Evolutionary conservation across 805 yeast genomes (phyloP).

Genomic region (Sugiyamaella qingdaonensis): DNA sequence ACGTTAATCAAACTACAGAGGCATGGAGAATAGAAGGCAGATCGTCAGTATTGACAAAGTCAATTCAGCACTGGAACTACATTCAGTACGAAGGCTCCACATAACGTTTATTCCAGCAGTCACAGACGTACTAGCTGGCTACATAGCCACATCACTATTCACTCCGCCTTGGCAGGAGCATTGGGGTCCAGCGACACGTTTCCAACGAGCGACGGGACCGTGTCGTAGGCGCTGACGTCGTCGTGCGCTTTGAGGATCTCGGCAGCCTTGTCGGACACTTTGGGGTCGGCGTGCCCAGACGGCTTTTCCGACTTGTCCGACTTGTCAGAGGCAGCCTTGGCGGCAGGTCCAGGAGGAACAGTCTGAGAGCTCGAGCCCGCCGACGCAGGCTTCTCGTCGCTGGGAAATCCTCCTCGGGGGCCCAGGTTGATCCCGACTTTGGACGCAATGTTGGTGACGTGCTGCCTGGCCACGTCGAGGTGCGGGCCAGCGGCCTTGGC

Average conservation of each 20-base stretch:
- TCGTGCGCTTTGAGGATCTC: constrained; percentile 16
- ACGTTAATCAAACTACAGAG: no score
- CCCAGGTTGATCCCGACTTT: constrained; percentile 24
- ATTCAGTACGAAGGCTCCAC: not conserved
- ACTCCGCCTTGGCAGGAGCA: constrained; percentile 5
- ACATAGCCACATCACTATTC: not conserved
- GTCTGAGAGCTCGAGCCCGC: constrained; percentile 18
- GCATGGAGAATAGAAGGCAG: no score
- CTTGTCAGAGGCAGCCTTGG: constrained; percentile 14
- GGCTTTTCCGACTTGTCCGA: constrained; percentile 5
- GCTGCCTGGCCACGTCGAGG: constrained; percentile 29
- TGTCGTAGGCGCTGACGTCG: constrained; percentile 23
- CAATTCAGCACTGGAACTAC: not conserved
- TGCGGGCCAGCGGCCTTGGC: constrained; percentile 35
- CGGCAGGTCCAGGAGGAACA: constrained; percentile 20
- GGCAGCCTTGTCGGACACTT: constrained; percentile 12
- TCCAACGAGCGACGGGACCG: constrained; percentile 33
- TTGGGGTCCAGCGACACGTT: constrained; percentile 20
- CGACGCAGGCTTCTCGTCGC: not conserved
- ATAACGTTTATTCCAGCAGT: not conserved
- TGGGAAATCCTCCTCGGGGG: constrained; percentile 34
- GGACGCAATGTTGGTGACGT: constrained; percentile 19
- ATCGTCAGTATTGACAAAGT: no score
- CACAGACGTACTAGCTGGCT: not conserved
- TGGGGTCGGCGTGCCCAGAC: not conserved